These are phyloP conservation scores for Pseudonitzschia multiseries DNA, from an alignment of 108 stramenopile genomes.

Conservation along the genomic window DNA sequence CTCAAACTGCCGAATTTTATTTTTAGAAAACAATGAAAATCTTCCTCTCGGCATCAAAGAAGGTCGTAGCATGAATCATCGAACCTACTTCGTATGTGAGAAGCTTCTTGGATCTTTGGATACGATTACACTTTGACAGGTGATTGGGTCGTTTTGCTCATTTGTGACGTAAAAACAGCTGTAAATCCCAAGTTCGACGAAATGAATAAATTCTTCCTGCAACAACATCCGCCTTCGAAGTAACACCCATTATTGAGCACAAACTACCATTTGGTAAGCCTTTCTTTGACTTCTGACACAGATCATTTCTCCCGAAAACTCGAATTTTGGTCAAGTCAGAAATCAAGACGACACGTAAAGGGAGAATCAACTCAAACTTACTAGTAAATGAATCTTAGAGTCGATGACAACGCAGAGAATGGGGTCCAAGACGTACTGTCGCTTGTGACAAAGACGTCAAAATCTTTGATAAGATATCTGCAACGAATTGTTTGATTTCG, in stretches of 20 bases:
- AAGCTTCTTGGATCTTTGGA: not conserved
- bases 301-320: slow-evolving; percentile 4
- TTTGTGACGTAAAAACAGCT: slow-evolving; percentile 8
- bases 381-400: not conserved
- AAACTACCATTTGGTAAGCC: not conserved
- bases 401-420: not conserved
- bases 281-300: not conserved
- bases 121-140: not conserved
- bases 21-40: not conserved
- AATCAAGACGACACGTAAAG: not conserved
- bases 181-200: not conserved
- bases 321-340: slow-evolving; percentile 6
- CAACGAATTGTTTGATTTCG: no score
- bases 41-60: not conserved
- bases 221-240: not conserved
- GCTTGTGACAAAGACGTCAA: not conserved
- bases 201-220: not conserved
- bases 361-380: not conserved
- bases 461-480: not conserved
- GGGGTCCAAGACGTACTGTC: not conserved
- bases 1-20: not conserved
- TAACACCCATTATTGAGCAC: not conserved
- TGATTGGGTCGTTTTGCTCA: not conserved
- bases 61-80: not conserved
- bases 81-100: not conserved